Evolutionary conservation across 139 green algal genomes (phyloP).

Genomic region (Tetratostichococcus sp.): DNA sequence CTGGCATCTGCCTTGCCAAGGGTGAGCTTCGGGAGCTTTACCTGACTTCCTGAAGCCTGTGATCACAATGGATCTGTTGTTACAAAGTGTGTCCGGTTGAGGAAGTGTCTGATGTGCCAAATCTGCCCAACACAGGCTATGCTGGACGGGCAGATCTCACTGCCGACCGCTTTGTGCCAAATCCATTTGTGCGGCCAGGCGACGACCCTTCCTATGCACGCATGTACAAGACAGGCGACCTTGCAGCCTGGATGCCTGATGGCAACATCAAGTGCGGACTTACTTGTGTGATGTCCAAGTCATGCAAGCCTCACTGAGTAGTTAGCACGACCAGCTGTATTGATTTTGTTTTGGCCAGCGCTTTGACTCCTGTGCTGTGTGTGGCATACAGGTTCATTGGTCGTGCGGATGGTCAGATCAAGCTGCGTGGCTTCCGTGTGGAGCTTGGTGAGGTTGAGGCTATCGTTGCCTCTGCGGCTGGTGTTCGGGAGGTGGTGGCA

Average conservation of each 20-base stretch:
- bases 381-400: not conserved
- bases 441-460: conserved; percentile 34
- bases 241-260: conserved; percentile 28
- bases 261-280: conserved; percentile 1
- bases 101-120: no score
- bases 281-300: not conserved
- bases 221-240: conserved; percentile 31
- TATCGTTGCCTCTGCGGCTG: not conserved
- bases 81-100: no score
- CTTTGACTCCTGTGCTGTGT: not conserved
- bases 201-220: conserved; percentile 15
- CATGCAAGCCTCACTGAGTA: no score
- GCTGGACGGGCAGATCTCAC: conserved; percentile 27
- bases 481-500: not conserved
- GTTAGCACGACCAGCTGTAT: no score
- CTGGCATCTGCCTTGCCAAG: no score
- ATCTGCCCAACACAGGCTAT: conserved; percentile 35
- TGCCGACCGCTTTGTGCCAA: conserved; percentile 36
- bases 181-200: conserved; percentile 25
- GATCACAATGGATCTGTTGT: no score
- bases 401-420: conserved; percentile 26
- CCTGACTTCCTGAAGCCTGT: no score
- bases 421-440: conserved; percentile 43
- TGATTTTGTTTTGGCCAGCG: no score
- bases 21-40: no score